Conservation (phyloP, 208 protist genomes). For the Borovskyia barvae region DNA sequence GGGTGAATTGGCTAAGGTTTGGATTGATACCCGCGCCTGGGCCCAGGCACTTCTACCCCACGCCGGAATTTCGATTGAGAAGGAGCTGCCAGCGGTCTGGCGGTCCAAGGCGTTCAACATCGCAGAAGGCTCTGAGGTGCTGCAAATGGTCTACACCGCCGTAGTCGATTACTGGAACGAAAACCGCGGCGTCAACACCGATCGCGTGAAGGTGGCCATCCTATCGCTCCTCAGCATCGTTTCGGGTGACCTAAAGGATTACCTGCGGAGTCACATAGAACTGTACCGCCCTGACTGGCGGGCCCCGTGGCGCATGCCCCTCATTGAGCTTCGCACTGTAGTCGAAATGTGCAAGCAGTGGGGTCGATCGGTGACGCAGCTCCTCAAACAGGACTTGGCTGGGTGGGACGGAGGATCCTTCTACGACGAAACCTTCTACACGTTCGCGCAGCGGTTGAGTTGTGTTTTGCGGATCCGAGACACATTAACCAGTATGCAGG, state of each 20-base stretch:
- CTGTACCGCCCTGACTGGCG: conserved; percentile 75
- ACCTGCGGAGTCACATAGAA: conserved; percentile 69
- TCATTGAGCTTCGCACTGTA: conserved; percentile 47
- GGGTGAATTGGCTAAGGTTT: conserved; percentile 64
- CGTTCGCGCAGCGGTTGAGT: conserved; percentile 58
- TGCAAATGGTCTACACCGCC: conserved; percentile 58
- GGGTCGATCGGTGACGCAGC: conserved; percentile 38
- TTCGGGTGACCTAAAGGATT: conserved; percentile 82
- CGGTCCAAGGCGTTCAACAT: conserved; percentile 79
- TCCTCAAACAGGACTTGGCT: conserved; percentile 65
- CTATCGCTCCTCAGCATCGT: conserved; percentile 84
- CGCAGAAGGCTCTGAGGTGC: conserved; percentile 66
- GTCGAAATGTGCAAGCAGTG: conserved; percentile 71
- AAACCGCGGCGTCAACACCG: conserved; percentile 34
- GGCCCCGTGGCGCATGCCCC: conserved; percentile 73
- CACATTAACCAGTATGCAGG: conserved; percentile 36
- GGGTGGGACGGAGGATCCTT: conserved; percentile 75
- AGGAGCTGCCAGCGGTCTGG: conserved; percentile 77
- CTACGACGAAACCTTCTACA: conserved; percentile 70
- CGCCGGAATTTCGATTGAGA: conserved; percentile 55
- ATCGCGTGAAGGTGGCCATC: conserved; percentile 67
- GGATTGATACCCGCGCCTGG: conserved; percentile 64
- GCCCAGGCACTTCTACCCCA: conserved; percentile 74
- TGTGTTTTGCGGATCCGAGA: conserved; percentile 76
- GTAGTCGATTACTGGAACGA: conserved; percentile 75